Evolutionary conservation across 2,329 filamentous ascomycete genomes (phyloP).

Genomic region (Leptographium radiaticola): DNA sequence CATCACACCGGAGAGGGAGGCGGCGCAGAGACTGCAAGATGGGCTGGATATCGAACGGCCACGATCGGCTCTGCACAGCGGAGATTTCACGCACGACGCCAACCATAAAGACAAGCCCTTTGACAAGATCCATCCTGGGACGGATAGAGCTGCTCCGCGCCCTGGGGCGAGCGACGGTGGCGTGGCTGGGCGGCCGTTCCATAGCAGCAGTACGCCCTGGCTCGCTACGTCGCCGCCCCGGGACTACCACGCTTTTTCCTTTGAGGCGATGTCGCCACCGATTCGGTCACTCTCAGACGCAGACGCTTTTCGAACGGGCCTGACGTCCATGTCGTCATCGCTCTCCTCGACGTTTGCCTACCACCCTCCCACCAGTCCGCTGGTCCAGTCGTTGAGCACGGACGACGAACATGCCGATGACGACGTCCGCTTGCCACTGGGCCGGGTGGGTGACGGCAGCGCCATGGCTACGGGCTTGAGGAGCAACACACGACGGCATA

Average conservation of each 20-base stretch:
- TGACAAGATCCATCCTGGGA: background rate
- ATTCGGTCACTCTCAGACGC: slow-evolving; percentile 4
- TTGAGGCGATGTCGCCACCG: slow-evolving; percentile 17
- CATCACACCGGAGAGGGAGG: slow-evolving; percentile 34
- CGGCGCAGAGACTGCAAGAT: slow-evolving; percentile 33
- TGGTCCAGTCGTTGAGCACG: slow-evolving; percentile 80
- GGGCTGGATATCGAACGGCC: slow-evolving; percentile 65
- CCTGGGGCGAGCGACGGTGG: background rate
- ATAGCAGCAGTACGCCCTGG: slow-evolving; percentile 24
- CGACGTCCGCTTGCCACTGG: slow-evolving; percentile 36
- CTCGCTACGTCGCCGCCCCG: slow-evolving; percentile 43
- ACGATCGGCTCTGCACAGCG: slow-evolving; percentile 59
- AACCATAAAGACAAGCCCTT: background rate
- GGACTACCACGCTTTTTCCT: slow-evolving; percentile 33
- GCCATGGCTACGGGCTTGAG: slow-evolving; percentile 10
- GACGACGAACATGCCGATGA: slow-evolving; percentile 36
- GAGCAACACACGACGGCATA: slow-evolving; percentile 49
- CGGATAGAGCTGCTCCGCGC: background rate
- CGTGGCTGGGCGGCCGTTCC: slow-evolving; percentile 4
- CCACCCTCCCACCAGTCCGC: slow-evolving; percentile 78
- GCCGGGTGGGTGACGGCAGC: slow-evolving; percentile 34
- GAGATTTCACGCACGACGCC: slow-evolving; percentile 42
- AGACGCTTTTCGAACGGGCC: slow-evolving; percentile 20
- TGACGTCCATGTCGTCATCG: slow-evolving; percentile 53
- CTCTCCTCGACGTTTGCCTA: slow-evolving; percentile 70